These are phyloP conservation scores for Penicillium sp. DNA, from an alignment of 2,329 filamentous ascomycete genomes.

Conservation along the genomic window DNA sequence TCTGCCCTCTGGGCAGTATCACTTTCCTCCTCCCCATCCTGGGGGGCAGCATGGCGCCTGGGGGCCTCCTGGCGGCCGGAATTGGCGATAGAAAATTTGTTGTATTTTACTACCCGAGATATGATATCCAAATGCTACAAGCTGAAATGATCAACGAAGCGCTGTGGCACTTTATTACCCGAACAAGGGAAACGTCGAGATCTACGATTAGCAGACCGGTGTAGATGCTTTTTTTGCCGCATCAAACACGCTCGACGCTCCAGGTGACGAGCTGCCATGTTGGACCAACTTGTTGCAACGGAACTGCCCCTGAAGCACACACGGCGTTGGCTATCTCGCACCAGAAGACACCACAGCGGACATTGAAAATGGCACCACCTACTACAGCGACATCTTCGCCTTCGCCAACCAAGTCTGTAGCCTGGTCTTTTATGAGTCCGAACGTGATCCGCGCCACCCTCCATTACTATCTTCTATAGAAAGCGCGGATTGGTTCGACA, in stretches of 20 bases:
- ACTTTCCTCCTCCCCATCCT: slow-evolving; percentile 34
- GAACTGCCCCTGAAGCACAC: background rate
- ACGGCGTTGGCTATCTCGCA: slow-evolving; percentile 1
- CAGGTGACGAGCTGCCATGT: background rate
- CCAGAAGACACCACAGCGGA: background rate
- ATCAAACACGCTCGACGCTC: background rate
- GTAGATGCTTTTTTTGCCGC: too few species aligned
- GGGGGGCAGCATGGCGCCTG: slow-evolving; percentile 24
- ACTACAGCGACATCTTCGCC: slow-evolving; percentile 1
- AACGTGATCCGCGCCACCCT: background rate
- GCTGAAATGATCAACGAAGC: background rate
- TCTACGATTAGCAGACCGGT: too few species aligned
- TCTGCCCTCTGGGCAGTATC: slow-evolving; percentile 32
- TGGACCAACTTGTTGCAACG: background rate
- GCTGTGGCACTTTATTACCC: background rate
- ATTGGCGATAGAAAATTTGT: slow-evolving; percentile 13
- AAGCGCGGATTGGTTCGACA: background rate
- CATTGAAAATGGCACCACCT: background rate
- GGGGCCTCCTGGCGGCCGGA: slow-evolving; percentile 15
- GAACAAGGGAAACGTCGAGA: too few species aligned
- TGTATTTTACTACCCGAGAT: slow-evolving; percentile 5
- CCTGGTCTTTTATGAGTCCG: background rate
- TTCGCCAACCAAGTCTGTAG: background rate
- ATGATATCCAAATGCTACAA: background rate
- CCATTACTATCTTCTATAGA: background rate